Conservation (phyloP, 345 rosid genomes). For the Trapa incisa region DNA sequence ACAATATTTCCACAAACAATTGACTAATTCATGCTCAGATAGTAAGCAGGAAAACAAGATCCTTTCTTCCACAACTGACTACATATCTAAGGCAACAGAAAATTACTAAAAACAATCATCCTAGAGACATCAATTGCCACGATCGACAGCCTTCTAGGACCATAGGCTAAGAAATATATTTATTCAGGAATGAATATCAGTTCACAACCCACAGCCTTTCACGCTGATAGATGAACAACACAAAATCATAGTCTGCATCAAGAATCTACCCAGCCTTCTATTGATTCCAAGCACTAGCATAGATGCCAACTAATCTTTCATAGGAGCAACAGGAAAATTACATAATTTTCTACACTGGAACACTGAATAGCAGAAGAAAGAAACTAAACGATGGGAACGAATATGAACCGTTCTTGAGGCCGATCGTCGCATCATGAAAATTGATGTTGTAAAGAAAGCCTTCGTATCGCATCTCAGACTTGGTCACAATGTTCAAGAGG, state of each 20-base stretch:
- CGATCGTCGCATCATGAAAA: slow-evolving; percentile 29
- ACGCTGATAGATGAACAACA: background rate
- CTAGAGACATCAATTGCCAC: background rate
- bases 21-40: background rate
- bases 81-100: background rate
- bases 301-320: background rate
- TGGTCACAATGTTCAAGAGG: slow-evolving; percentile 31
- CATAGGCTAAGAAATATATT: background rate
- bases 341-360: background rate
- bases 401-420: slow-evolving; percentile 26
- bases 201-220: background rate
- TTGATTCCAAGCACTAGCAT: background rate
- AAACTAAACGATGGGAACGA: background rate
- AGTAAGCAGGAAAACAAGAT: background rate
- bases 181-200: background rate
- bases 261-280: background rate
- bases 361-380: background rate
- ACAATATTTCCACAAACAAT: background rate
- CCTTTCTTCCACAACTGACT: background rate
- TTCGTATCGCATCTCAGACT: slow-evolving; percentile 40
- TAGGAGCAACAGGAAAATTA: background rate
- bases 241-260: background rate
- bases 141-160: background rate
- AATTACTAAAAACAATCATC: background rate
- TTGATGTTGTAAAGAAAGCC: slow-evolving; percentile 33